These are phyloP conservation scores for Leishmania turanica DNA, from an alignment of 208 protist genomes.

Conservation along the genomic window DNA sequence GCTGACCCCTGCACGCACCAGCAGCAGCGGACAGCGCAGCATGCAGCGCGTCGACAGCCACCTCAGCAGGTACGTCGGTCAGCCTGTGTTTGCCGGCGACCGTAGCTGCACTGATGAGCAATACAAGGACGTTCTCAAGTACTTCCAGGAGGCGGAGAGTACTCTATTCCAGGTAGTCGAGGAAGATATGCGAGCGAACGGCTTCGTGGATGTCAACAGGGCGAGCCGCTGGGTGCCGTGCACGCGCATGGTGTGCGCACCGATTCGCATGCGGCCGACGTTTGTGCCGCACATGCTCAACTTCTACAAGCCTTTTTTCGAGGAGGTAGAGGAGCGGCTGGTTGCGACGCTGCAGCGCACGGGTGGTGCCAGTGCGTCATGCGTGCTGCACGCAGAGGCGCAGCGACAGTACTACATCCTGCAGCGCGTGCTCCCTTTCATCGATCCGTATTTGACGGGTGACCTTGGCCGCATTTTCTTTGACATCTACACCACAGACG, in stretches of 20 bases:
- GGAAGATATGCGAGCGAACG: constrained; percentile 44
- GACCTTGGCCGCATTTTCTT: constrained; percentile 46
- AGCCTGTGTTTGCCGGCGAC: constrained; percentile 70
- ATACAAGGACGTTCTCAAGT: constrained; percentile 52
- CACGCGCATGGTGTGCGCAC: constrained; percentile 31
- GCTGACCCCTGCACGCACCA: constrained; percentile 33
- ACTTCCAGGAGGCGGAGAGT: constrained; percentile 50
- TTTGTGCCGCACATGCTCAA: constrained; percentile 35
- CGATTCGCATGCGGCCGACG: constrained; percentile 32
- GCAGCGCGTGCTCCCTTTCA: constrained; percentile 50
- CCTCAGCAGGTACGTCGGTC: constrained; percentile 33
- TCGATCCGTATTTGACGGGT: constrained; percentile 56
- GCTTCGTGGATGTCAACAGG: constrained; percentile 39
- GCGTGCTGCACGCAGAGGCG: constrained; percentile 42
- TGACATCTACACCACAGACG: constrained; percentile 44
- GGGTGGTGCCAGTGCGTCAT: constrained; percentile 27
- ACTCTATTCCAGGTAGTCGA: constrained; percentile 39
- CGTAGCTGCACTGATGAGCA: constrained; percentile 70
- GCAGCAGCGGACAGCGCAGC: constrained; percentile 22
- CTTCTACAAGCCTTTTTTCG: constrained; percentile 45
- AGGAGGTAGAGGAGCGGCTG: constrained; percentile 43
- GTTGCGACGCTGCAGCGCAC: constrained; percentile 31
- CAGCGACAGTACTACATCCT: constrained; percentile 51
- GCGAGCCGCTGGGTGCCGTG: constrained; percentile 29
- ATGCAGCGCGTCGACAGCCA: constrained; percentile 11